These are phyloP conservation scores for Microcos paniculata DNA, from an alignment of 345 rosid genomes.

Conservation along the genomic window DNA sequence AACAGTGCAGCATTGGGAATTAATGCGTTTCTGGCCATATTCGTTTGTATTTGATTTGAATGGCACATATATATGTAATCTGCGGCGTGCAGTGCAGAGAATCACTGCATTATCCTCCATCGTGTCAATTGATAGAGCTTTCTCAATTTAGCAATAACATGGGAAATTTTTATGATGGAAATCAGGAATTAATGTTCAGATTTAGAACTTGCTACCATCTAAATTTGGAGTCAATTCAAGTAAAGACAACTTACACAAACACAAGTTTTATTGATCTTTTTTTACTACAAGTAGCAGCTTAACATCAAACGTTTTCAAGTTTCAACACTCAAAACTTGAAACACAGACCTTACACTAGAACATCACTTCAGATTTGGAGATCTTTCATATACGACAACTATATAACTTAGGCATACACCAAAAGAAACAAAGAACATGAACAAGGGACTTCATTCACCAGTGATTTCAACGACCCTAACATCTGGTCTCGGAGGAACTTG, in stretches of 20 bases:
- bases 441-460: constrained; percentile 2
- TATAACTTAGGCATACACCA: not conserved
- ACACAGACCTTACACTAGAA: not conserved
- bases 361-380: not conserved
- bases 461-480: constrained; percentile 14
- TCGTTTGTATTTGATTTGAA: not conserved
- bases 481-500: not conserved
- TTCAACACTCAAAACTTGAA: not conserved
- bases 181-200: too few species aligned
- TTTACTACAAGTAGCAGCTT: not conserved
- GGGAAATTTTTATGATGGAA: not conserved
- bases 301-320: not conserved
- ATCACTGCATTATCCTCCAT: not conserved
- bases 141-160: not conserved
- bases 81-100: not conserved
- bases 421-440: not conserved
- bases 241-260: not conserved
- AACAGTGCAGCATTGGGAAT: not conserved
- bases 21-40: not conserved
- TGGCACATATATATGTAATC: not conserved
- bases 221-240: too few species aligned
- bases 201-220: not conserved
- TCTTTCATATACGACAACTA: too few species aligned
- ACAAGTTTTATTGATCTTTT: too few species aligned
- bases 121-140: not conserved